These are phyloP conservation scores for Microcyclospora pomicola DNA, from an alignment of 2,329 filamentous ascomycete species.

Conservation along the genomic window DNA sequence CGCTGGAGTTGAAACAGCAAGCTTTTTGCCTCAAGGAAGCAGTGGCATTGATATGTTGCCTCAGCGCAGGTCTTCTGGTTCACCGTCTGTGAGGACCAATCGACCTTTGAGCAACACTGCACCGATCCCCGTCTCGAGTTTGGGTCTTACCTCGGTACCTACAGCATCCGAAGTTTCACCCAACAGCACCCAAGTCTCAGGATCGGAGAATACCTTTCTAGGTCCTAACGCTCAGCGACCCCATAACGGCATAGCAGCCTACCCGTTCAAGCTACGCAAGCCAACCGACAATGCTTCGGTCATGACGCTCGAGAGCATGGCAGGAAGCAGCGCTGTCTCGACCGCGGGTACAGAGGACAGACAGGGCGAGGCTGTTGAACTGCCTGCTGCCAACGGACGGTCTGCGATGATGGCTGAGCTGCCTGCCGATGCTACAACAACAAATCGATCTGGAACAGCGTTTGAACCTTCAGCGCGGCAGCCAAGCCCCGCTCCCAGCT, in stretches of 20 bases:
- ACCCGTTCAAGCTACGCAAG: slow-evolving; percentile 56
- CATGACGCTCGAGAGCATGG: slow-evolving; percentile 13
- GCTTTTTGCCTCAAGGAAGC: not conserved
- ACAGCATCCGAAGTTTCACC: not conserved
- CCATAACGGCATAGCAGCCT: slow-evolving; percentile 53
- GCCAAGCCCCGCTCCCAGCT: slow-evolving; percentile 1
- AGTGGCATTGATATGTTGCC: not conserved
- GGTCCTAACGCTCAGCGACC: slow-evolving; percentile 47
- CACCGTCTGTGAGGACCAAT: not conserved
- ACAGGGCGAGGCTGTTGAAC: slow-evolving; percentile 4
- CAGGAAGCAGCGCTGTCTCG: not conserved
- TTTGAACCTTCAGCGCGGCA: not conserved
- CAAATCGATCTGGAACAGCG: not conserved
- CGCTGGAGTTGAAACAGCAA: not conserved
- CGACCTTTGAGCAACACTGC: not conserved
- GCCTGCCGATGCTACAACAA: not conserved
- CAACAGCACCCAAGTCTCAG: slow-evolving; percentile 12
- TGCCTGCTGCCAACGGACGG: slow-evolving; percentile 1
- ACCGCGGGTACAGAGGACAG: not conserved
- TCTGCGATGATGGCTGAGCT: not conserved
- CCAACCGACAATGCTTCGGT: slow-evolving; percentile 12
- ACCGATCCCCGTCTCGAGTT: not conserved
- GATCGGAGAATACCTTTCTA: slow-evolving; percentile 32
- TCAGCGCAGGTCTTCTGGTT: slow-evolving; percentile 4
- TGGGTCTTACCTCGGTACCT: not conserved